A percentile compares a stretch with the other conserved stretches of the same genome.
Conservation (phyloP, 352 stramenopile genomes). For the Globisporangium recalcitrans region DNA sequence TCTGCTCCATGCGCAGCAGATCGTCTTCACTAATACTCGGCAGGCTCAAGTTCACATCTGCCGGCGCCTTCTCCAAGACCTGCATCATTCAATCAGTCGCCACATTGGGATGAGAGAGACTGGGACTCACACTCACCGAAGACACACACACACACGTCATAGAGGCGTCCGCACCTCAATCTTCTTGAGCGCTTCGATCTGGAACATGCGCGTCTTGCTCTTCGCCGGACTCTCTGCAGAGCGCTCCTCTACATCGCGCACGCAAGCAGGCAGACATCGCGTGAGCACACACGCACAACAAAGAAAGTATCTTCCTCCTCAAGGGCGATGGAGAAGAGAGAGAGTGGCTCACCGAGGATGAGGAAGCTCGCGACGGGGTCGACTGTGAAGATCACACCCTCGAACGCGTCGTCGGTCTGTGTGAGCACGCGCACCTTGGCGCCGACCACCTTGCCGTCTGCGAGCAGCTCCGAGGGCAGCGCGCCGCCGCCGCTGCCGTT, state of each 20-base stretch:
- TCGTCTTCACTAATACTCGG: constrained; percentile 64
- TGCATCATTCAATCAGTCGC: constrained; percentile 3
- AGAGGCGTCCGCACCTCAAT: constrained; percentile 33
- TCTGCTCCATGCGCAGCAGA: constrained; percentile 65
- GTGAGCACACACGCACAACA: neutral
- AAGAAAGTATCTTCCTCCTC: constrained; percentile 1
- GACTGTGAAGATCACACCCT: constrained; percentile 75
- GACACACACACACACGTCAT: neutral
- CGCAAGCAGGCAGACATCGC: neutral
- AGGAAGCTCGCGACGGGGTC: constrained; percentile 77
- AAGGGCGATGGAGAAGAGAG: neutral
- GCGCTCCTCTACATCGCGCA: constrained; percentile 42
- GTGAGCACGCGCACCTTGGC: constrained; percentile 63
- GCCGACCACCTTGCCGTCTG: constrained; percentile 55
- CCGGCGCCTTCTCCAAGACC: constrained; percentile 48
- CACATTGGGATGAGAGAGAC: neutral
- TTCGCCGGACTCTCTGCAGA: constrained; percentile 32
- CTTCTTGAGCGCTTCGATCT: constrained; percentile 64
- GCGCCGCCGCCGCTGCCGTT: constrained; percentile 5
- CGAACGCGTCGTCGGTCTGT: constrained; percentile 39
- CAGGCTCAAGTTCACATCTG: constrained; percentile 37
- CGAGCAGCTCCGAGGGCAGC: constrained; percentile 55
- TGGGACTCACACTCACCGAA: neutral
- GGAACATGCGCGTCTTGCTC: constrained; percentile 69
- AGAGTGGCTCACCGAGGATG: constrained; percentile 44